Base-by-base conservation (phyloP, 2,329 filamentous ascomycete genomes). In the Fusarium miscanthi region DNA sequence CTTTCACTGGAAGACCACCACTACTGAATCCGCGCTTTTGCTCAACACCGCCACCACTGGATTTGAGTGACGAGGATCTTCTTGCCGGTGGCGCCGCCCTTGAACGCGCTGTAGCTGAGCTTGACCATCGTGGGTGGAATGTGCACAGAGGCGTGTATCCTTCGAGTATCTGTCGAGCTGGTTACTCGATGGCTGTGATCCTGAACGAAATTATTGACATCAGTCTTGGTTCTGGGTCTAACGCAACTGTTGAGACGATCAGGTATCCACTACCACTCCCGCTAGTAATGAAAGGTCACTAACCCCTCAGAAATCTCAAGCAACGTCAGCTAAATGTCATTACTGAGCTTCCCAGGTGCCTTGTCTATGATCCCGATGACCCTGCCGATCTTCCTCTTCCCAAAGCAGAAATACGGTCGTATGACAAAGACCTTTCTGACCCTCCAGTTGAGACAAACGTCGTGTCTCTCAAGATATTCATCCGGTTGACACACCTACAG, bases 41-140 rank as follows among this genome's bases (percentile, higher is more conserved):
- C 11, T 43, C 46, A 0, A 62, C 64, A 2, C 41, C 27, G 2
- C 56, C 31, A 5, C 64, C 64, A 0, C 11, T 67, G 3, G 64
- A 67, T 5, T 14, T 67, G 4, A 48, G 54, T 12, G 63, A 67
- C 1, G 63, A 67, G 6, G 63, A 67, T 8, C 64, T 67, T 35
- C 23, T 45, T 2, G 25, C 31, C 2, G 63, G 64, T 1, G 63
- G 64, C 2, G 2, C 6, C 2, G 16, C 6, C 3, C 45, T 67
- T 1, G 37, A 43, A 16, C 38, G 19, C 4, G 64, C 54, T 0
- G 21, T 13, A 2, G 23, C 41, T 30, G 16, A 62, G 6, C 17
- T 67, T 5, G 19, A 53, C 9, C 2, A 25, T 1, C 6, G 12
- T 2, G 64, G 54, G 0, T 67, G 64, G 64, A 67, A 53, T 11